Percentiles rank a stretch among this genome's conserved stretches.
These are phyloP conservation scores for Tubosaeta sp. DNA, from an alignment of 768 basidiomycete genomes.

Conservation along the genomic window DNA sequence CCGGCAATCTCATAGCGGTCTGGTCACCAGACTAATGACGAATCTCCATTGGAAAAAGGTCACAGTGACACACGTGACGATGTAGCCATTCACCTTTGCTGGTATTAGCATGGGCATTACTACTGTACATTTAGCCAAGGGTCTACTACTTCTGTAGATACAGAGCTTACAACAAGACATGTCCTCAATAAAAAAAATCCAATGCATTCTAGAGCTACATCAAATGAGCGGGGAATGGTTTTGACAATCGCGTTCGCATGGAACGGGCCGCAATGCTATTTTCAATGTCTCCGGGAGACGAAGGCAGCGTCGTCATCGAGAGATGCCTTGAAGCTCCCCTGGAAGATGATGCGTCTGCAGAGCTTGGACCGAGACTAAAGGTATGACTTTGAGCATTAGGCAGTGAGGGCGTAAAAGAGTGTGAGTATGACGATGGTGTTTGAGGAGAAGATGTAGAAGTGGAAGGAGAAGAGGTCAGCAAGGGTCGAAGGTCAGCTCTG, in stretches of 20 bases:
- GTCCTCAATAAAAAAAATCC: conserved; percentile 5
- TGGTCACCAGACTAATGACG: too few relatives aligned
- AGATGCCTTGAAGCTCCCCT: conserved; percentile 11
- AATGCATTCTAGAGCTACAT: conserved; percentile 14
- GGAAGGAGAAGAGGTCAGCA: neutral
- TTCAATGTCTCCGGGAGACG: conserved; percentile 8
- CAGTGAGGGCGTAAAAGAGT: conserved; percentile 2
- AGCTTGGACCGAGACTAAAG: neutral
- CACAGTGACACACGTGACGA: too few relatives aligned
- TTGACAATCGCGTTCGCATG: conserved; percentile 11
- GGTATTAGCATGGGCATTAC: neutral
- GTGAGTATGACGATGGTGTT: conserved; percentile 5
- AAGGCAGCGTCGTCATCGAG: conserved; percentile 15
- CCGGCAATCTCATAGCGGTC: too few relatives aligned
- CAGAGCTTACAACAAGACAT: neutral
- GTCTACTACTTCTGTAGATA: neutral
- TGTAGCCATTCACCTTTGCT: too few relatives aligned
- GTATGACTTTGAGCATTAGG: neutral
- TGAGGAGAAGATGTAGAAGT: conserved; percentile 1
- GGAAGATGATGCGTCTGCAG: neutral
- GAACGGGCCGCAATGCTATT: neutral
- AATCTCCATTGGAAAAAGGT: too few relatives aligned
- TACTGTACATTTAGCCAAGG: neutral
- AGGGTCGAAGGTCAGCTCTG: neutral
- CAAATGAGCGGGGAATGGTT: conserved; percentile 15